These are phyloP conservation scores for Strigomonas culicis DNA, from an alignment of 208 protist species.

Conservation along the genomic window DNA sequence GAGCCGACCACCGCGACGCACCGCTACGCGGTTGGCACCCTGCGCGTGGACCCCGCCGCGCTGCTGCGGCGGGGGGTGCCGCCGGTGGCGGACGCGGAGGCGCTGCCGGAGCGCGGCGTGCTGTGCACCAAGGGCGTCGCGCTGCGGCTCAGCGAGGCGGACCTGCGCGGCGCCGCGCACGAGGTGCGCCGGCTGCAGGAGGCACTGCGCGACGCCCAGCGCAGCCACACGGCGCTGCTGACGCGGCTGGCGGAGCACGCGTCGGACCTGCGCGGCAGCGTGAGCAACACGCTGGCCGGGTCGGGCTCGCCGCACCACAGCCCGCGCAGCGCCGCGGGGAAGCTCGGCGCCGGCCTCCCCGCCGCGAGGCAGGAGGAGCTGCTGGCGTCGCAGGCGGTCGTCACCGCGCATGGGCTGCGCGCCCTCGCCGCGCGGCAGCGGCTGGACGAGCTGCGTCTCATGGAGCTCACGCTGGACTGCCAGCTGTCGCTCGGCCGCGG, in stretches of 20 bases:
- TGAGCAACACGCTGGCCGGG: neutral
- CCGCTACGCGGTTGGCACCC: neutral
- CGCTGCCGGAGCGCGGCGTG: constrained; percentile 3
- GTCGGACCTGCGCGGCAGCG: neutral
- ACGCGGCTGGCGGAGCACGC: constrained; percentile 8
- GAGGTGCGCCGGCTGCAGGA: constrained; percentile 1
- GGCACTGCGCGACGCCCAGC: constrained; percentile 19
- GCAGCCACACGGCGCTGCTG: constrained; percentile 7
- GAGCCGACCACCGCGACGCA: constrained; percentile 7
- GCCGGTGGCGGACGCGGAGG: neutral
- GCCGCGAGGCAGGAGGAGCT: constrained; percentile 13
- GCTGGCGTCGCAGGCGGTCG: constrained; percentile 12
- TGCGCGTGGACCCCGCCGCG: constrained; percentile 5
- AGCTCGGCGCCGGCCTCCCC: neutral
- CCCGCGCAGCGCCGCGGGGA: neutral
- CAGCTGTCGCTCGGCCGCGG: constrained; percentile 46
- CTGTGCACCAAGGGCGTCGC: neutral
- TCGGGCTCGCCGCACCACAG: constrained; percentile 2
- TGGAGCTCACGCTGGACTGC: constrained; percentile 23
- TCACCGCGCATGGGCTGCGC: constrained; percentile 24
- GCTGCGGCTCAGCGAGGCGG: constrained; percentile 2
- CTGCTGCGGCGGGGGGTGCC: constrained; percentile 4
- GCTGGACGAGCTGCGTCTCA: constrained; percentile 19
- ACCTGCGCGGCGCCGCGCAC: neutral
- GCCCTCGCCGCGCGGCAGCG: constrained; percentile 26